Evolutionary conservation across 1,284 basidiomycete species (phyloP), one percentile per base, ranked within the genome.

Genomic region (Pholiota adiposa): DNA sequence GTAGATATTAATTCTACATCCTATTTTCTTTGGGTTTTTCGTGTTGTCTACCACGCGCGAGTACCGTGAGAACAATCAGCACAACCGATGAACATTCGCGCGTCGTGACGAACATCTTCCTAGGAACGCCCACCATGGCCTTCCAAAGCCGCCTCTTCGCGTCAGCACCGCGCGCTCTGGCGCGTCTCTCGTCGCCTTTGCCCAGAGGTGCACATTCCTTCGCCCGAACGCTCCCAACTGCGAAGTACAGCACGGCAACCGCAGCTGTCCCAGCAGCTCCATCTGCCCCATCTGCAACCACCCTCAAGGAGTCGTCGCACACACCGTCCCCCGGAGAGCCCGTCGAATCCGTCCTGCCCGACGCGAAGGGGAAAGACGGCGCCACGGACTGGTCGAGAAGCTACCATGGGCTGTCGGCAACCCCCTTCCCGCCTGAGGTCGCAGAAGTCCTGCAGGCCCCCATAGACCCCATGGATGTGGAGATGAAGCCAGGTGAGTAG

Each of bases 401-500:
- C 68, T 98, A 96, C 72, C 79, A 86, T 58, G 97, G 97, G 0
- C 78, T 98, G 41, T 92, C 92, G 7, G 76, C 81, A 2, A 79
- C 88, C 70, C 89, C 96, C 1, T 98, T 98, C 73, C 71, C 87
- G 3, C 86, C 84, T 64, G 92, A 97, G 59, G 82, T 86, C 51
- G 82, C 91, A 0, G 86, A 93, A 1, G 74, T 92, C 1, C 76
- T 98, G 25, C 79, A 93, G 69, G 84, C 88, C 7, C 91, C 94
- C 3, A 69, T 98, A 21, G 85, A 93, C 52, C 83, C 89, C 8
- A 63, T 81, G 51, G 95, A 98, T 72, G 84, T 98, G 23, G 96
- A 98, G 77, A 90, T 97, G 54, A 98, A 98, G 73, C 96, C 96
- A 60, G 94, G 94, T 91, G 54, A 56, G 85, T 74, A 9, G 1